phyloP scores from a whole-genome alignment of 2,329 filamentous ascomycete species.

The Parastagonospora nodorum region DNA sequence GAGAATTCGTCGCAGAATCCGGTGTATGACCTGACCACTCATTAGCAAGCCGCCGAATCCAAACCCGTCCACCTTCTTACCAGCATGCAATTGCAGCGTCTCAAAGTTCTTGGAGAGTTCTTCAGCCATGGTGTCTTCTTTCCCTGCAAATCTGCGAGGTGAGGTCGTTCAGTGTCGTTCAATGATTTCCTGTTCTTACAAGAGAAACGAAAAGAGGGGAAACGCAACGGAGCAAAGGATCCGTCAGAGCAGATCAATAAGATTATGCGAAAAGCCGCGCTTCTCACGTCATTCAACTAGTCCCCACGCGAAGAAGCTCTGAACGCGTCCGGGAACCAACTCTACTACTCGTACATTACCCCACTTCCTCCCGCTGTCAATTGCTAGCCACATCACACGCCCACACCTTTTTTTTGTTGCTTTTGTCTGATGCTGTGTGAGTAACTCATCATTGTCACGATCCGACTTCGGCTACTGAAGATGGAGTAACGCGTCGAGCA shows the following conservation, averaged over 20 bases:
- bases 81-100: slow-evolving; percentile 58
- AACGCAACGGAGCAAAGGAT: background rate
- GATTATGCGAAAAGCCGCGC: background rate
- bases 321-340: background rate
- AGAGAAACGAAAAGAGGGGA: background rate
- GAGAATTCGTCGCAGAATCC: slow-evolving; percentile 80
- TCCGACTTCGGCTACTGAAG: background rate
- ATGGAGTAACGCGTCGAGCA: background rate
- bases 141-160: background rate
- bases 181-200: background rate
- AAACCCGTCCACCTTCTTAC: slow-evolving; percentile 32
- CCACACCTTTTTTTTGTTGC: too few relatives aligned
- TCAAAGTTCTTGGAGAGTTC: slow-evolving; percentile 53
- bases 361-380: too few relatives aligned
- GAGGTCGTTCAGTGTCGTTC: background rate
- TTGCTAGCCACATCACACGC: too few relatives aligned
- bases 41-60: slow-evolving; percentile 1
- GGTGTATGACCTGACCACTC: slow-evolving; percentile 68
- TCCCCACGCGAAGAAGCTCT: background rate
- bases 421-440: background rate
- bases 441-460: background rate
- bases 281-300: slow-evolving; percentile 1
- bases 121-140: slow-evolving; percentile 38
- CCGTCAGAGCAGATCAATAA: background rate
- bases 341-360: too few relatives aligned